These are phyloP conservation scores for Populus simonii DNA, from an alignment of 345 rosid genomes.

Conservation along the genomic window DNA sequence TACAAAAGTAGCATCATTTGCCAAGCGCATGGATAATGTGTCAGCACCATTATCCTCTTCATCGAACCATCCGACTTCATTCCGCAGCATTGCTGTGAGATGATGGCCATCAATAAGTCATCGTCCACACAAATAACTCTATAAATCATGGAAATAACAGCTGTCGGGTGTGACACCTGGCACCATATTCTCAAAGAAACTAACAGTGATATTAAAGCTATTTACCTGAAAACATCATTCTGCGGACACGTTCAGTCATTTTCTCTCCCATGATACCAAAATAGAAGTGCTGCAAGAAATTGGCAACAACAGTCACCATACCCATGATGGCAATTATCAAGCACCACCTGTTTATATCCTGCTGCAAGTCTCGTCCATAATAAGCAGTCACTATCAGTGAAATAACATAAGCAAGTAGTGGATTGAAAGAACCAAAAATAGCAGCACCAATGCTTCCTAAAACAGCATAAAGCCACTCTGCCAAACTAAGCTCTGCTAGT, in stretches of 20 bases:
- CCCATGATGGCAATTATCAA: constrained; percentile 99
- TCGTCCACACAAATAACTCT: constrained; percentile 15
- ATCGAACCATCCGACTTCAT: constrained; percentile 99
- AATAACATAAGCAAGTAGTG: constrained; percentile 93
- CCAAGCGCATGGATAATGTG: constrained; percentile 95
- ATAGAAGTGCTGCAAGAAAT: constrained; percentile 96
- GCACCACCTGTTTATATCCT: constrained; percentile 95
- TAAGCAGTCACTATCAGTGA: constrained; percentile 80
- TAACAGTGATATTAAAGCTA: constrained; percentile 1
- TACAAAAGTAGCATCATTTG: constrained; percentile 99
- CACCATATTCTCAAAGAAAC: constrained; percentile 1
- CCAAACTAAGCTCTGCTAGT: constrained; percentile 86
- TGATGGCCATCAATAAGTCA: constrained; percentile 16
- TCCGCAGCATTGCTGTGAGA: constrained; percentile 91
- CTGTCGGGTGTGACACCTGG: not conserved
- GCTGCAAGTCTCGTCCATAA: constrained; percentile 48
- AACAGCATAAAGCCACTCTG: constrained; percentile 98
- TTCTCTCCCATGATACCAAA: constrained; percentile 99
- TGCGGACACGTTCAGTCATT: constrained; percentile 94
- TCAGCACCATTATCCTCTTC: constrained; percentile 96
- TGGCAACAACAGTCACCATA: constrained; percentile 90
- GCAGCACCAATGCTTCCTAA: constrained; percentile 99
- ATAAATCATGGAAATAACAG: not conserved
- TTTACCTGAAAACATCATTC: constrained; percentile 99
- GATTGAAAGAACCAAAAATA: constrained; percentile 95